Conservation (phyloP, 768 basidiomycete genomes). For the Boletus sp. region DNA sequence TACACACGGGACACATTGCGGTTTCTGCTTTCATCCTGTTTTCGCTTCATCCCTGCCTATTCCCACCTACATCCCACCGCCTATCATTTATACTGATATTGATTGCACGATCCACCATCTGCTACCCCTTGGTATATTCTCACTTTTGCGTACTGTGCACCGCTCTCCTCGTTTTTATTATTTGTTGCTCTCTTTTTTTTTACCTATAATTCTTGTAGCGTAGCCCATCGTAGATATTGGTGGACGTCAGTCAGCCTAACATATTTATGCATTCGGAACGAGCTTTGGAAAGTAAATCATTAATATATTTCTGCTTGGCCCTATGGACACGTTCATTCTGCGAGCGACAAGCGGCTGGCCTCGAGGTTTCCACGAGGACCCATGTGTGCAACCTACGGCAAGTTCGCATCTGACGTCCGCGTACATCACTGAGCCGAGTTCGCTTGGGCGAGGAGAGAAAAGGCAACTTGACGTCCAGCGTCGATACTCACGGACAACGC, state of each 20-base stretch:
- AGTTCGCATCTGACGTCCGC: neutral
- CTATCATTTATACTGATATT: conserved; percentile 27
- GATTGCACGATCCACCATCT: conserved; percentile 16
- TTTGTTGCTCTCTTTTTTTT: neutral
- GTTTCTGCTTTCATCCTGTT: conserved; percentile 21
- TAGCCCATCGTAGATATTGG: conserved; percentile 21
- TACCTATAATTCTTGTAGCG: neutral
- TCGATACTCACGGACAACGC: neutral
- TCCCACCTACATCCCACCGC: conserved; percentile 2
- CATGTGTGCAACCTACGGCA: neutral
- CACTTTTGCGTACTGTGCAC: neutral
- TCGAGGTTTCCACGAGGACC: conserved; percentile 17
- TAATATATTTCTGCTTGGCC: conserved; percentile 13
- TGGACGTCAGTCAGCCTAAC: conserved; percentile 17
- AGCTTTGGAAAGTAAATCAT: conserved; percentile 7
- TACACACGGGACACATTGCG: conserved; percentile 23
- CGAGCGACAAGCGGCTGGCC: neutral
- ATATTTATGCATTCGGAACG: conserved; percentile 31
- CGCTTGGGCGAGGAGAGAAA: neutral
- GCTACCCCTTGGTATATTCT: neutral
- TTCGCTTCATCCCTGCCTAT: conserved; percentile 1
- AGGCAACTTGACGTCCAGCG: neutral
- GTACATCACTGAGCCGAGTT: neutral
- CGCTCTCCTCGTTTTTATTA: neutral
- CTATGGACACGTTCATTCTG: neutral